Evolutionary conservation across 495 filamentous ascomycete genomes (phyloP).

Genomic region (Talaromyces proteolyticus): DNA sequence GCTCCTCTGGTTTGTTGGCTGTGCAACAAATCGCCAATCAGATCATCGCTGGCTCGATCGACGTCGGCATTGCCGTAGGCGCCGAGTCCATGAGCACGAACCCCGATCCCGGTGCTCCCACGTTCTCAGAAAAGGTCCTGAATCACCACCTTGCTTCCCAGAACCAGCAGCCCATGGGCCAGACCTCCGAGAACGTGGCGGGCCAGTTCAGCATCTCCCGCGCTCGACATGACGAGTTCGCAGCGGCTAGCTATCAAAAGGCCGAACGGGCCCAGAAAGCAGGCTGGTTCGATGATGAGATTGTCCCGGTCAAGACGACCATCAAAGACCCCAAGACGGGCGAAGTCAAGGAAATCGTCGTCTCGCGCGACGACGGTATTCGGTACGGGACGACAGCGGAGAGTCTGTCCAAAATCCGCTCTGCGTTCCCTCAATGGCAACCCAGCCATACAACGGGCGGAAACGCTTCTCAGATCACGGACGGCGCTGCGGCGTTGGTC

Average conservation of each 20-base stretch:
- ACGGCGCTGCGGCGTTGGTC: conserved; percentile 84
- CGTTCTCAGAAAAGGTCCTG: conserved; percentile 69
- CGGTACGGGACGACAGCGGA: conserved; percentile 85
- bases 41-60: conserved; percentile 75
- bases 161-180: conserved; percentile 90
- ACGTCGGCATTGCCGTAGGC: conserved; percentile 80
- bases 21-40: conserved; percentile 90
- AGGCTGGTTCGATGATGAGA: conserved; percentile 88
- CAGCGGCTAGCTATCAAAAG: conserved; percentile 76
- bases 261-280: conserved; percentile 89
- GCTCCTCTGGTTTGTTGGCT: conserved; percentile 89
- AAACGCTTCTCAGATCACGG: conserved; percentile 90
- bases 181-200: conserved; percentile 92
- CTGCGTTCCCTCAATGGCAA: conserved; percentile 84
- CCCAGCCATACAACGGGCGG: conserved; percentile 83
- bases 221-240: conserved; percentile 72
- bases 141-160: conserved; percentile 68
- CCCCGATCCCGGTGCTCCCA: conserved; percentile 60
- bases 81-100: conserved; percentile 83
- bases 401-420: conserved; percentile 71
- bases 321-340: conserved; percentile 80
- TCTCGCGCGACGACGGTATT: conserved; percentile 85
- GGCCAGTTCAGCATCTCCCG: conserved; percentile 77
- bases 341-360: conserved; percentile 65
- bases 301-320: conserved; percentile 73